Percentiles rank a stretch among this genome's conserved stretches.
Evolutionary conservation across 2,329 filamentous ascomycete species (phyloP).

Genomic region (Diaporthe citriasiana): DNA sequence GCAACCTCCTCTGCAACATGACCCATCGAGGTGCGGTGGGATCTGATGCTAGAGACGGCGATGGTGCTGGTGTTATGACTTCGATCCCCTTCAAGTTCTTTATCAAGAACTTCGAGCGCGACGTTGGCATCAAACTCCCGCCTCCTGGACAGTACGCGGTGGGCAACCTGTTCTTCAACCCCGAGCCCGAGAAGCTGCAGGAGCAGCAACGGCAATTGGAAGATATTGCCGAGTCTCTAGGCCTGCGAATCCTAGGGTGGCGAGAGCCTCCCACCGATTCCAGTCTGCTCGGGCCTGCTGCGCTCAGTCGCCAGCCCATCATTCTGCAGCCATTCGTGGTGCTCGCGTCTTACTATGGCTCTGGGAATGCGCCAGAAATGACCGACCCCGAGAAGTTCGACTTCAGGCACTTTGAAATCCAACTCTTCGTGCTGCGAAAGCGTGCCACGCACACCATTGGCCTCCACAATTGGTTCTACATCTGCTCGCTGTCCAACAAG

Average conservation of each 20-base stretch:
- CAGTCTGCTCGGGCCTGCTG: slow-evolving; percentile 90
- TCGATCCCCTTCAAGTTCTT: slow-evolving; percentile 99
- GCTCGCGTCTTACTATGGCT: slow-evolving; percentile 85
- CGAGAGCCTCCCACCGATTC: slow-evolving; percentile 96
- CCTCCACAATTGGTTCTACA: slow-evolving; percentile 98
- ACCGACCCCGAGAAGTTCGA: slow-evolving; percentile 87
- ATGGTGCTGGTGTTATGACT: slow-evolving; percentile 99
- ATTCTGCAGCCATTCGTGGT: slow-evolving; percentile 98
- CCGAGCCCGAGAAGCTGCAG: slow-evolving; percentile 88
- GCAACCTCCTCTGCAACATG: slow-evolving; percentile 99
- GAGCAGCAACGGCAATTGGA: slow-evolving; percentile 95
- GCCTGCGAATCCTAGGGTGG: slow-evolving; percentile 94
- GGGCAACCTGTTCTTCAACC: slow-evolving; percentile 99
- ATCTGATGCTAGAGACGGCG: slow-evolving; percentile 96
- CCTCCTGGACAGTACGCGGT: slow-evolving; percentile 94
- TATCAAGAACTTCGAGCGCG: slow-evolving; percentile 95
- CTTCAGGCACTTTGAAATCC: slow-evolving; percentile 88
- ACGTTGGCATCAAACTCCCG: slow-evolving; percentile 89
- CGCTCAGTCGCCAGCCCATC: slow-evolving; percentile 92
- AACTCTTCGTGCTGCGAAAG: slow-evolving; percentile 95
- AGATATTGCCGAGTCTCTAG: slow-evolving; percentile 89
- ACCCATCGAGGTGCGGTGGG: slow-evolving; percentile 98
- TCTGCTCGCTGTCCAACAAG: slow-evolving; percentile 96
- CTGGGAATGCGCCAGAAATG: slow-evolving; percentile 81
- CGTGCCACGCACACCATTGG: slow-evolving; percentile 94